These are phyloP conservation scores for Chlorella sorokiniana DNA, from an alignment of 139 green algal species.

Conservation along the genomic window DNA sequence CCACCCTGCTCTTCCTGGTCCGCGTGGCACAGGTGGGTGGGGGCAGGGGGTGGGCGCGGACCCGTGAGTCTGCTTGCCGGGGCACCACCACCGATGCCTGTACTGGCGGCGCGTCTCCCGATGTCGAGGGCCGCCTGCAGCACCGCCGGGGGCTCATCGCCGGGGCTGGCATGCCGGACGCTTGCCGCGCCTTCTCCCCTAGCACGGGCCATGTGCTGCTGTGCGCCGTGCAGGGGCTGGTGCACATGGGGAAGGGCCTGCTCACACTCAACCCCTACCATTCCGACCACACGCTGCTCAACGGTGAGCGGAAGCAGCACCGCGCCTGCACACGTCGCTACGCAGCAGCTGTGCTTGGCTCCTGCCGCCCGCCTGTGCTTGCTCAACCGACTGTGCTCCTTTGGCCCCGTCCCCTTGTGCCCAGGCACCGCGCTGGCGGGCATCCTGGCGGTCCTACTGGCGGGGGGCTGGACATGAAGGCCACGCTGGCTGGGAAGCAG, in stretches of 20 bases:
- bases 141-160: too few species aligned
- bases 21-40: constrained; percentile 14
- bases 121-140: too few species aligned
- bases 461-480: constrained; percentile 78
- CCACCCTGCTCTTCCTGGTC: constrained; percentile 91
- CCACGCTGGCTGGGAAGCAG: constrained; percentile 83
- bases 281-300: constrained; percentile 87
- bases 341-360: too few species aligned
- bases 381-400: background rate
- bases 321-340: too few species aligned
- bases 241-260: constrained; percentile 98
- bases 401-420: too few species aligned
- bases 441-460: constrained; percentile 82
- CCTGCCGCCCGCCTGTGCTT: background rate
- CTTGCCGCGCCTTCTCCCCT: background rate
- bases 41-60: background rate
- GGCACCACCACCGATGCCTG: too few species aligned
- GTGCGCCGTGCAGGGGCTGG: constrained; percentile 56
- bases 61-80: too few species aligned
- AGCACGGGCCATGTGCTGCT: background rate
- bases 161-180: too few species aligned
- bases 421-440: constrained; percentile 80
- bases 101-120: too few species aligned
- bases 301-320: constrained; percentile 45
- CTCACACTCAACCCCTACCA: constrained; percentile 92